phyloP scores from a whole-genome alignment of 2,329 filamentous ascomycete genomes.

The Neonectria coccinea region DNA sequence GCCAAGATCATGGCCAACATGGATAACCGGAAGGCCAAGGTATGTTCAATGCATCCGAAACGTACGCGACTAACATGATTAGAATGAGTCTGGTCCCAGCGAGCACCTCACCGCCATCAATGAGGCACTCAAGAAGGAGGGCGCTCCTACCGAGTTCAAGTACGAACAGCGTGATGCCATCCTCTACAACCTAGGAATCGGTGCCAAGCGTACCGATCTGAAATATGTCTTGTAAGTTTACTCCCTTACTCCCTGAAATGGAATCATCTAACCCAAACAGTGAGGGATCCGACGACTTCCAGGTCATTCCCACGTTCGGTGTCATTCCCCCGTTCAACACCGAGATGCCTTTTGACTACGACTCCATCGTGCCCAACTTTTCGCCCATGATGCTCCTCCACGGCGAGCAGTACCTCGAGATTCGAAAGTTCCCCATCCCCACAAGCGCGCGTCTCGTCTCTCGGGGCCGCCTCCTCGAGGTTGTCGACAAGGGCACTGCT shows the following conservation, averaged over 20 bases:
- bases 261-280: constrained; percentile 43
- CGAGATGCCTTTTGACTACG: constrained; percentile 80
- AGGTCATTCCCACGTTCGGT: constrained; percentile 93
- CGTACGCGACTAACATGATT: constrained; percentile 12
- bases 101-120: constrained; percentile 81
- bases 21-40: constrained; percentile 76
- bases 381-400: constrained; percentile 98
- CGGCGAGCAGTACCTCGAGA: constrained; percentile 97
- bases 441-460: constrained; percentile 83
- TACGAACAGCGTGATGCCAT: constrained; percentile 91
- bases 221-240: constrained; percentile 77
- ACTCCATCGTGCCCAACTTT: constrained; percentile 93
- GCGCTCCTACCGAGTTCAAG: constrained; percentile 78
- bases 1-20: constrained; percentile 86
- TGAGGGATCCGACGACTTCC: constrained; percentile 92
- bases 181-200: constrained; percentile 95
- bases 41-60: constrained; percentile 58
- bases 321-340: constrained; percentile 95
- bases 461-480: constrained; percentile 86
- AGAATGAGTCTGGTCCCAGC: constrained; percentile 59
- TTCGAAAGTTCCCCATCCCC: constrained; percentile 91
- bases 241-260: too few relatives aligned
- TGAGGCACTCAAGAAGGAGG: constrained; percentile 77
- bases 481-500: constrained; percentile 94
- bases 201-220: constrained; percentile 90